Percentiles rank a stretch among this genome's conserved stretches.
phyloP scores from a whole-genome alignment of 495 filamentous ascomycete genomes.

The Astrocystis sublimbata region DNA sequence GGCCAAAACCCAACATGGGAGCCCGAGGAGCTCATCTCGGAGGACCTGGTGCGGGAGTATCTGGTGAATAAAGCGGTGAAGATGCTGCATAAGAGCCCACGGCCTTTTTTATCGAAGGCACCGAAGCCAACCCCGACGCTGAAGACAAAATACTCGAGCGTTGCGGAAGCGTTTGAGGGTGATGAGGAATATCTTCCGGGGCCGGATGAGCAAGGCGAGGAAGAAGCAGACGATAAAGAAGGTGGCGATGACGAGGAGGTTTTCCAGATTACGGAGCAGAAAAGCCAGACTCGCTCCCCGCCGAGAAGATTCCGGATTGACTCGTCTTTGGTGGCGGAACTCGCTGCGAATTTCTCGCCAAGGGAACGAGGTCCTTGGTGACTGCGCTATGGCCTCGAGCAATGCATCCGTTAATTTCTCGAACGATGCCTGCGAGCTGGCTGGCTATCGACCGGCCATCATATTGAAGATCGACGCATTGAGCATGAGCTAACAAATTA shows the following conservation, averaged over 20 bases:
- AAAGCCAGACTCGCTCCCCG: not conserved
- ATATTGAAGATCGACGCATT: too few species aligned
- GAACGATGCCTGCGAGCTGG: too few species aligned
- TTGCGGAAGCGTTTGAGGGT: constrained; percentile 44
- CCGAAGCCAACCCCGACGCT: constrained; percentile 13
- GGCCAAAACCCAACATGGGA: constrained; percentile 52
- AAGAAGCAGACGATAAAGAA: not conserved
- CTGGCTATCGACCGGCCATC: too few species aligned
- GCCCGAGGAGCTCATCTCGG: constrained; percentile 43
- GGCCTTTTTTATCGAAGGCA: not conserved
- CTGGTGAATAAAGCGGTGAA: constrained; percentile 23
- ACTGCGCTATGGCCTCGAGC: not conserved
- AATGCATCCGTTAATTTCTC: too few species aligned
- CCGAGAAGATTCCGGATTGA: not conserved
- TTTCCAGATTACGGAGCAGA: constrained; percentile 13
- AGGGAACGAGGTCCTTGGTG: too few species aligned
- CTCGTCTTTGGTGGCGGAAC: not conserved
- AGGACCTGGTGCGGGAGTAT: constrained; percentile 34
- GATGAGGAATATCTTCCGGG: constrained; percentile 20
- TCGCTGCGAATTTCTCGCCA: not conserved
- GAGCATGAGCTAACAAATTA: too few species aligned
- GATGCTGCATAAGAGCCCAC: constrained; percentile 10
- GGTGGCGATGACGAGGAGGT: not conserved
- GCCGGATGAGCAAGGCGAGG: not conserved
- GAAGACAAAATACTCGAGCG: constrained; percentile 38